Evolutionary conservation across 2,329 filamentous ascomycete genomes (phyloP).

Genomic region (Leptosphaerulina australis): DNA sequence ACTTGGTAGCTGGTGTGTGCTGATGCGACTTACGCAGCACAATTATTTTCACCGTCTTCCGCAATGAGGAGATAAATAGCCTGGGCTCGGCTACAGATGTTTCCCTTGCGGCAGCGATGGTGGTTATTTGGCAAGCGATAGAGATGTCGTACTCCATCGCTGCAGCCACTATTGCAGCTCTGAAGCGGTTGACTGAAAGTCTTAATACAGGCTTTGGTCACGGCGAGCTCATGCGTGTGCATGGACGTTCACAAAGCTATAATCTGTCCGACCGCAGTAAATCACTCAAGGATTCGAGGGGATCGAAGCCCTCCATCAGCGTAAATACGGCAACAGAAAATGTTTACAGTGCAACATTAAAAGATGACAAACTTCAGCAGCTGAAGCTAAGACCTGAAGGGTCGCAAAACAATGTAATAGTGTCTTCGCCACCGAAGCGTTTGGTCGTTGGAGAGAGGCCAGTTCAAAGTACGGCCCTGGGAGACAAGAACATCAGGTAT

Average conservation of each 20-base stretch:
- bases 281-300: not conserved
- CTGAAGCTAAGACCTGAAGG: not conserved
- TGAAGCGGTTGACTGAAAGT: slow-evolving; percentile 21
- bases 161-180: slow-evolving; percentile 18
- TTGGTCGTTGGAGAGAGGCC: not conserved
- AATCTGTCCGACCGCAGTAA: slow-evolving; percentile 15
- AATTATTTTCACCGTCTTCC: slow-evolving; percentile 14
- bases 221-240: slow-evolving; percentile 19
- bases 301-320: not conserved
- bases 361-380: not conserved
- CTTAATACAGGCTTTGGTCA: slow-evolving; percentile 24
- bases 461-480: no score
- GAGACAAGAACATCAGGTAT: not conserved
- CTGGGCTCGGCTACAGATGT: slow-evolving; percentile 9
- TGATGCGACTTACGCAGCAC: slow-evolving; percentile 2
- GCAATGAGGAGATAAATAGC: slow-evolving; percentile 8
- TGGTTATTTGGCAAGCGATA: slow-evolving; percentile 22
- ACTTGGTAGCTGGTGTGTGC: not conserved
- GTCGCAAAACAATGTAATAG: not conserved
- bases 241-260: slow-evolving; percentile 12
- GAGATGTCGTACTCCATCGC: slow-evolving; percentile 19
- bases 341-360: not conserved
- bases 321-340: not conserved
- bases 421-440: not conserved
- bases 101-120: slow-evolving; percentile 13